phyloP scores from a whole-genome alignment of 2,329 filamentous ascomycete genomes.

The Lizonia empirigonia region DNA sequence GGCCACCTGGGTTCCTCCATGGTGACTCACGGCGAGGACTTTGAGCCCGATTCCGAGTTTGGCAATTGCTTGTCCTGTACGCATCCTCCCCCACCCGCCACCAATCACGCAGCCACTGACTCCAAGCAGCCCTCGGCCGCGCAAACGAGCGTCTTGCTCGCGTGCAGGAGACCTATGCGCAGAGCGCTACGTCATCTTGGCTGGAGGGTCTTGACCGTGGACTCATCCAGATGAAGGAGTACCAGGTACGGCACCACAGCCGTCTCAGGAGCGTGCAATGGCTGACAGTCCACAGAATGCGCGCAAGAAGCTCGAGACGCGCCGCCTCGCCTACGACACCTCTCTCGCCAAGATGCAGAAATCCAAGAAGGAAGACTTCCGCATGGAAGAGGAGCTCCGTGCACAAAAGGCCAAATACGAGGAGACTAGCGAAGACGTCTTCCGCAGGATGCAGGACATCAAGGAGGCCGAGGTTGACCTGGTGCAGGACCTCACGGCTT shows the following conservation, averaged over 20 bases:
- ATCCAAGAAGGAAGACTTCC: constrained; percentile 90
- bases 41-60: constrained; percentile 87
- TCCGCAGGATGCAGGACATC: constrained; percentile 93
- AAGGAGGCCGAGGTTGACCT: constrained; percentile 88
- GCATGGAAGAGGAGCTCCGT: constrained; percentile 89
- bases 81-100: constrained; percentile 31
- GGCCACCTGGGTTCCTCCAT: constrained; percentile 83
- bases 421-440: constrained; percentile 90
- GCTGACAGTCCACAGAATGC: constrained; percentile 60
- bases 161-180: constrained; percentile 81
- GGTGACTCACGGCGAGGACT: constrained; percentile 89
- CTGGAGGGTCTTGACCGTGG: constrained; percentile 89
- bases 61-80: constrained; percentile 80
- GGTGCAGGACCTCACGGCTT: constrained; percentile 76
- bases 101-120: constrained; percentile 22
- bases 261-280: neutral
- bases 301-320: constrained; percentile 91
- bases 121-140: constrained; percentile 69
- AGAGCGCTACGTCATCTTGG: constrained; percentile 80
- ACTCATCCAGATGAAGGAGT: constrained; percentile 95
- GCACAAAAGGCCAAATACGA: constrained; percentile 95
- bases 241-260: constrained; percentile 68
- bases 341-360: constrained; percentile 90
- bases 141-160: constrained; percentile 87
- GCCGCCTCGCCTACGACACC: constrained; percentile 88